These are phyloP conservation scores for Stylosanthes scabra DNA, from an alignment of 331 rosid species.

Conservation along the genomic window DNA sequence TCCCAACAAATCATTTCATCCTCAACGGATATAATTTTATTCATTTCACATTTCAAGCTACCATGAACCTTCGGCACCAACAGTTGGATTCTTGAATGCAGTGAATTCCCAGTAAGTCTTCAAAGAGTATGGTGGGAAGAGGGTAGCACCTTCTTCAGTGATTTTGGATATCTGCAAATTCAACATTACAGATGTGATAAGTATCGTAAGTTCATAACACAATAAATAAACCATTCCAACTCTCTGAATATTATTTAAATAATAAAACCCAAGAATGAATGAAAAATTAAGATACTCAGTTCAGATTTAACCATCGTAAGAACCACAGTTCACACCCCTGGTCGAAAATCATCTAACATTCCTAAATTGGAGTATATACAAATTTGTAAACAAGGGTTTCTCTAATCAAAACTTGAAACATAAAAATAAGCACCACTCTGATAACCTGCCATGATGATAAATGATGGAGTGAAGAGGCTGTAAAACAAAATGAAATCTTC, in stretches of 20 bases:
- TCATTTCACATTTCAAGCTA: slow-evolving; percentile 42
- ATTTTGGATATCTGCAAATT: slow-evolving; percentile 78
- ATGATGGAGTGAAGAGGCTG: neutral
- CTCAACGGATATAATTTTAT: neutral
- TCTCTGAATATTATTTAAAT: neutral
- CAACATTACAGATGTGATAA: slow-evolving; percentile 9
- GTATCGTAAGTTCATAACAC: neutral
- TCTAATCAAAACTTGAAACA: neutral
- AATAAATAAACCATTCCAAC: neutral
- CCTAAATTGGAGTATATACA: neutral
- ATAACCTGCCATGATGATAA: slow-evolving; percentile 11
- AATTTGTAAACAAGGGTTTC: neutral
- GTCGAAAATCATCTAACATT: slow-evolving; percentile 10
- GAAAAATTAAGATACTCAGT: slow-evolving; percentile 32
- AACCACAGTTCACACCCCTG: neutral
- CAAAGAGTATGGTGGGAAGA: slow-evolving; percentile 75
- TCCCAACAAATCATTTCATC: too few relatives aligned
- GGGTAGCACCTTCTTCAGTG: slow-evolving; percentile 72
- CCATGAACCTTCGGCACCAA: slow-evolving; percentile 96
- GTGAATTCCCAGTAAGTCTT: slow-evolving; percentile 86
- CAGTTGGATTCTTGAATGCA: slow-evolving; percentile 78
- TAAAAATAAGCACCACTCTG: neutral
- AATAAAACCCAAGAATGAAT: slow-evolving; percentile 35
- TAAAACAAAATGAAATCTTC: slow-evolving; percentile 12
- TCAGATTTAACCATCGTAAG: neutral